These are phyloP conservation scores for Anacardium occidentale DNA, from an alignment of 345 rosid genomes.

Conservation along the genomic window DNA sequence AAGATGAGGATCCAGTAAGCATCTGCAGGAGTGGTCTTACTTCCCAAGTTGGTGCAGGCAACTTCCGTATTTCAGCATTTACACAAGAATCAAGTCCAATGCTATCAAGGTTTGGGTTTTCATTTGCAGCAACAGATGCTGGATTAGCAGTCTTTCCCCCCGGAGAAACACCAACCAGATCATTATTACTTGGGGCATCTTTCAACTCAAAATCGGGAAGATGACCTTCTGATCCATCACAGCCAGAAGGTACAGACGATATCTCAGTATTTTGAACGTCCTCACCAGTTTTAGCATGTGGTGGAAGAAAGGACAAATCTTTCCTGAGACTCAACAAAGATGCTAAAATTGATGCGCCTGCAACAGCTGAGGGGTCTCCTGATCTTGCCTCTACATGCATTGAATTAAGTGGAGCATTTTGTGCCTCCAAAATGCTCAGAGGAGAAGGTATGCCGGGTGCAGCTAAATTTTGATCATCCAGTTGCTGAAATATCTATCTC, in stretches of 20 bases:
- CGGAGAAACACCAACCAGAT: constrained; percentile 48
- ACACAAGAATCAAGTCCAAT: constrained; percentile 53
- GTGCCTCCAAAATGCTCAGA: constrained; percentile 72
- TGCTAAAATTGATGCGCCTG: constrained; percentile 88
- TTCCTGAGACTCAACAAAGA: constrained; percentile 67
- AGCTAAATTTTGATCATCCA: constrained; percentile 57
- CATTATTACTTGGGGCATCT: constrained; percentile 55
- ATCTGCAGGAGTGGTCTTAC: constrained; percentile 66
- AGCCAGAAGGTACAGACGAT: constrained; percentile 53
- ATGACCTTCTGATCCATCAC: constrained; percentile 39
- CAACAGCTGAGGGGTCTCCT: constrained; percentile 80
- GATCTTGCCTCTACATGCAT: constrained; percentile 78
- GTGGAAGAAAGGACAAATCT: constrained; percentile 57
- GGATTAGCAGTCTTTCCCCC: constrained; percentile 54
- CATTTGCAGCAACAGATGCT: constrained; percentile 49
- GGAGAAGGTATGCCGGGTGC: constrained; percentile 64
- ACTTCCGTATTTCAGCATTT: constrained; percentile 52
- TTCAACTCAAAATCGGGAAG: constrained; percentile 68
- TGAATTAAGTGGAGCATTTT: constrained; percentile 59
- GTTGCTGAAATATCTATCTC: constrained; percentile 81
- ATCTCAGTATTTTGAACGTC: constrained; percentile 56
- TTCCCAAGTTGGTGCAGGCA: constrained; percentile 52
- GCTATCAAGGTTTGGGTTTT: constrained; percentile 45
- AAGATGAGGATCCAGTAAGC: constrained; percentile 55
- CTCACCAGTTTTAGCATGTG: constrained; percentile 50